phyloP scores from a whole-genome alignment of 495 filamentous ascomycete genomes.

The Ascodesmis nigricans region DNA sequence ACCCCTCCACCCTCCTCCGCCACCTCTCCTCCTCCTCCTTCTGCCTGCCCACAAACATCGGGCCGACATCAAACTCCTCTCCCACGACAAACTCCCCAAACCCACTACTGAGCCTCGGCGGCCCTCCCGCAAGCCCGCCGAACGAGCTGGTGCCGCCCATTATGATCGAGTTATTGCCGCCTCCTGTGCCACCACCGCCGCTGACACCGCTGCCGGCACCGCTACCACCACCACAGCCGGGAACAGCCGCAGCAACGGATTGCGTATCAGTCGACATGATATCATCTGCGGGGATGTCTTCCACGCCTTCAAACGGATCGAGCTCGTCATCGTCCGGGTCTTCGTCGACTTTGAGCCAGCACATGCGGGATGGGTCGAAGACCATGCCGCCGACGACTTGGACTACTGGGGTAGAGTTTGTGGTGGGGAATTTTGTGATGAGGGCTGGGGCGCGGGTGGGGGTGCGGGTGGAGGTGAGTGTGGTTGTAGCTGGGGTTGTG shows the following conservation, averaged over 20 bases:
- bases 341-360: slow-evolving; percentile 27
- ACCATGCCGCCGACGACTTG: slow-evolving; percentile 91
- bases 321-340: slow-evolving; percentile 24
- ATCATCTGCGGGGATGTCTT: slow-evolving; percentile 19
- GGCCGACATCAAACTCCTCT: slow-evolving; percentile 94
- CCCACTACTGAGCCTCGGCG: slow-evolving; percentile 13
- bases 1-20: slow-evolving; percentile 60
- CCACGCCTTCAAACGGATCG: slow-evolving; percentile 22
- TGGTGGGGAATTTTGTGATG: slow-evolving; percentile 61
- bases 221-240: slow-evolving; percentile 15
- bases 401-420: slow-evolving; percentile 39
- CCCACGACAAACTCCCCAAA: slow-evolving; percentile 36
- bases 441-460: slow-evolving; percentile 62
- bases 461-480: slow-evolving; percentile 27
- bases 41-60: slow-evolving; percentile 75
- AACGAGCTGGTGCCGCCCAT: slow-evolving; percentile 11
- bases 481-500: slow-evolving; percentile 66
- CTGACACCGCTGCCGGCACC: slow-evolving; percentile 8
- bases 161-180: slow-evolving; percentile 2
- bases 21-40: slow-evolving; percentile 79
- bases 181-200: slow-evolving; percentile 7
- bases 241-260: slow-evolving; percentile 18
- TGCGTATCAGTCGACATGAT: slow-evolving; percentile 18
- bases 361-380: slow-evolving; percentile 73
- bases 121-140: slow-evolving; percentile 10